phyloP scores from a whole-genome alignment of 768 basidiomycete species.

The Hypholoma sublateritium region DNA sequence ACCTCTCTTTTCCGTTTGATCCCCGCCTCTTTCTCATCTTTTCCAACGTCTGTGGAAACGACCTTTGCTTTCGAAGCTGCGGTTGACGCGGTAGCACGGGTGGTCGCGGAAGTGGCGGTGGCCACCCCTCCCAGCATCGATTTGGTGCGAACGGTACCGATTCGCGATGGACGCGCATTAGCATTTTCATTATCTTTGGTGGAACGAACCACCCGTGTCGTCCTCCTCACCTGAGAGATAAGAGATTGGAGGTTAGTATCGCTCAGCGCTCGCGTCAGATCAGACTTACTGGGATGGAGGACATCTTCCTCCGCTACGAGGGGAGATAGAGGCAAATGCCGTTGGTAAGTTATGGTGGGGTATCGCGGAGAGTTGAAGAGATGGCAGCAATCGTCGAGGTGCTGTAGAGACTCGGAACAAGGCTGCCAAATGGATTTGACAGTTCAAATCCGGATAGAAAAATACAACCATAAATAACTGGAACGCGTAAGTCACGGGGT shows the following conservation, averaged over 20 bases:
- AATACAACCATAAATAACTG: constrained; percentile 22
- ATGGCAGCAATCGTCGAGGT: constrained; percentile 3
- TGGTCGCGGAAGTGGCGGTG: constrained; percentile 35
- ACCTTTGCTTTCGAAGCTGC: constrained; percentile 41
- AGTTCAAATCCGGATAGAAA: constrained; percentile 16
- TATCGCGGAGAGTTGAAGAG: constrained; percentile 10
- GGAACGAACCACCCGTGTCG: constrained; percentile 54
- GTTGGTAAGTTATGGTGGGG: constrained; percentile 6
- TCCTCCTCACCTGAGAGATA: constrained; percentile 57
- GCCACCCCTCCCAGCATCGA: constrained; percentile 34
- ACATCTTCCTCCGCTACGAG: constrained; percentile 22
- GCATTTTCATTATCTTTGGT: constrained; percentile 71
- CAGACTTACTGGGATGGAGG: constrained; percentile 34
- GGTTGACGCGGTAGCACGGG: constrained; percentile 34
- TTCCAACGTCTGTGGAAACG: constrained; percentile 11
- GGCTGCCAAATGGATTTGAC: constrained; percentile 9
- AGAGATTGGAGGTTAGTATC: neutral
- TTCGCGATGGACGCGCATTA: constrained; percentile 53
- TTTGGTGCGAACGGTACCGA: constrained; percentile 53
- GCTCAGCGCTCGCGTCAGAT: neutral
- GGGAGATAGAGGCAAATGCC: constrained; percentile 6
- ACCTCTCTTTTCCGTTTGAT: constrained; percentile 78
- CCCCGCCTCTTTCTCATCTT: constrained; percentile 44
- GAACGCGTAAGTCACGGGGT: constrained; percentile 22
- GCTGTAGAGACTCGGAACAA: constrained; percentile 10